Conservation (phyloP, 1,139 yeast genomes). For the Yamadazyma diospyri region DNA sequence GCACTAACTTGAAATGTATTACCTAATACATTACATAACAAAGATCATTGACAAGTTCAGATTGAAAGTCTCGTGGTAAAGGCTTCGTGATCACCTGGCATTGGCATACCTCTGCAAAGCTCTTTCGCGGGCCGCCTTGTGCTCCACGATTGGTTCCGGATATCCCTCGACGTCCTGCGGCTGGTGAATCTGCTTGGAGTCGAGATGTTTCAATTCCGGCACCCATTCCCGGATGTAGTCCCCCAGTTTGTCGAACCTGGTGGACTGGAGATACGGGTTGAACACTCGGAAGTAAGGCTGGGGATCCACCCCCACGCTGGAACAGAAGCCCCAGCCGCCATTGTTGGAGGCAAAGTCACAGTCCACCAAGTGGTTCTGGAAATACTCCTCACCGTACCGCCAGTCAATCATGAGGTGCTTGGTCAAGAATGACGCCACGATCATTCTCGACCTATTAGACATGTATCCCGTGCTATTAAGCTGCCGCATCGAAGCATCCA, state of each 20-base stretch:
- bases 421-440: conserved; percentile 48
- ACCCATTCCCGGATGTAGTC: conserved; percentile 47
- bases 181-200: conserved; percentile 29
- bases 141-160: conserved; percentile 42
- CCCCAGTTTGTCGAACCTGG: conserved; percentile 46
- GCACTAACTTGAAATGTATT: too few relatives aligned
- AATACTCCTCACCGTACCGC: conserved; percentile 53
- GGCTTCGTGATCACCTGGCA: too few relatives aligned
- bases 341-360: conserved; percentile 53
- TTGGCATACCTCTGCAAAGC: conserved; percentile 36
- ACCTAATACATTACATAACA: too few relatives aligned
- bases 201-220: conserved; percentile 40
- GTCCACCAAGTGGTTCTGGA: conserved; percentile 46
- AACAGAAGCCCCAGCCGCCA: conserved; percentile 58
- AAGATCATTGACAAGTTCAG: too few relatives aligned
- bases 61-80: too few relatives aligned
- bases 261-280: conserved; percentile 51
- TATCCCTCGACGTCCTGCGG: conserved; percentile 36
- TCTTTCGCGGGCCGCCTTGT: conserved; percentile 31
- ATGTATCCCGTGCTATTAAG: conserved; percentile 48
- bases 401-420: conserved; percentile 53
- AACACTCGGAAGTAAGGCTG: conserved; percentile 57
- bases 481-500: conserved; percentile 57
- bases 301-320: conserved; percentile 50
- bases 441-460: conserved; percentile 53